Conservation (phyloP, 208 protist species). For the Leptomonas seymouri region DNA sequence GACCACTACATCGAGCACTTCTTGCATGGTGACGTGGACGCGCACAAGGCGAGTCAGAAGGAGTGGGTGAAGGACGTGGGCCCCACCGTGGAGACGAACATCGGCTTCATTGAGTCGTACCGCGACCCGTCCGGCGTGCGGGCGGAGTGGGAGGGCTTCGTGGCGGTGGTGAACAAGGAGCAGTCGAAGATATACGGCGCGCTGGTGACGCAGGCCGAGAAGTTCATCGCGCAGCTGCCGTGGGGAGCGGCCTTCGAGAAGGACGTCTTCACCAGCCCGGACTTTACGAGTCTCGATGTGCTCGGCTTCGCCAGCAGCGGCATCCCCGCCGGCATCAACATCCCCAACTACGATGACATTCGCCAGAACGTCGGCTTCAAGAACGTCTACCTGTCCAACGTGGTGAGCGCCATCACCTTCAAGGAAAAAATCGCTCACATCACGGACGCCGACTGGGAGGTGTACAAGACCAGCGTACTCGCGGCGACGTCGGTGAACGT, state of each 20-base stretch:
- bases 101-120: conserved; percentile 96
- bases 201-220: conserved; percentile 64
- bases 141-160: conserved; percentile 93
- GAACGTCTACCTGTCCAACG: conserved; percentile 93
- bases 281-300: conserved; percentile 94
- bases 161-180: conserved; percentile 91
- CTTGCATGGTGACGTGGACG: conserved; percentile 72
- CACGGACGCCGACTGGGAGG: conserved; percentile 70
- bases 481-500: conserved; percentile 92
- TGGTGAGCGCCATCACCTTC: conserved; percentile 66
- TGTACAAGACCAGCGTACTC: conserved; percentile 67
- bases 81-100: conserved; percentile 93
- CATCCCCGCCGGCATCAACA: conserved; percentile 92
- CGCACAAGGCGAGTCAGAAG: conserved; percentile 87
- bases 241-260: conserved; percentile 91
- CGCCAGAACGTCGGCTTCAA: conserved; percentile 92
- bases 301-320: conserved; percentile 87
- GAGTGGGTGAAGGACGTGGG: conserved; percentile 92
- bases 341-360: conserved; percentile 94
- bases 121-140: conserved; percentile 90
- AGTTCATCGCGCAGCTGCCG: conserved; percentile 82
- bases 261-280: conserved; percentile 84
- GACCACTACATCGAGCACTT: conserved; percentile 90
- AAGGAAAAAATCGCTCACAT: conserved; percentile 81
- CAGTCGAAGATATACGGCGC: conserved; percentile 74